Evolutionary conservation across 441 rosid genomes (phyloP).

Genomic region (Euphorbia celastroides): DNA sequence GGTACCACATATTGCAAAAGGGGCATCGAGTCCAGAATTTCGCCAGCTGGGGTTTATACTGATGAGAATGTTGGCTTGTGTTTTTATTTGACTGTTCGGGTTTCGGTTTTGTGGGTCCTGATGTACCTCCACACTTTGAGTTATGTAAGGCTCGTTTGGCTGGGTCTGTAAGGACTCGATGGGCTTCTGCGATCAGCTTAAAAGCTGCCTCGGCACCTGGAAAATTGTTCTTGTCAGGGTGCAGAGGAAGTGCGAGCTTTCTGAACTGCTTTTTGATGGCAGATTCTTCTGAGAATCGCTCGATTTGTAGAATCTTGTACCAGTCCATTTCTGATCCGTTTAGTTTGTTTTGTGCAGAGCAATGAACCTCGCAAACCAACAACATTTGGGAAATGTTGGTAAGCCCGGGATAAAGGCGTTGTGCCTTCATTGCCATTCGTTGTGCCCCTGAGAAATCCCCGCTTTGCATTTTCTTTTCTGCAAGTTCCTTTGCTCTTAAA

Average conservation of each 20-base stretch:
- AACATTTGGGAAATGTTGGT: slow-evolving; percentile 60
- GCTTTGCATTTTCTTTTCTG: slow-evolving; percentile 56
- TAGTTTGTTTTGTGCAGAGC: slow-evolving; percentile 51
- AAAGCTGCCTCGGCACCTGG: slow-evolving; percentile 96
- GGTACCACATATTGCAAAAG: slow-evolving; percentile 42
- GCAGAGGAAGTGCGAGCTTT: slow-evolving; percentile 78
- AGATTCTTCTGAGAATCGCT: slow-evolving; percentile 50
- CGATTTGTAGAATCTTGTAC: slow-evolving; percentile 85
- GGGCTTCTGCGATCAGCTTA: slow-evolving; percentile 84
- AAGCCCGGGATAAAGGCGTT: slow-evolving; percentile 48
- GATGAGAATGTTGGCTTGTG: slow-evolving; percentile 29
- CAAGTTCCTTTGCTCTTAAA: slow-evolving; percentile 61
- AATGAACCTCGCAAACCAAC: slow-evolving; percentile 81
- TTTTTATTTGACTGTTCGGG: slow-evolving; percentile 37
- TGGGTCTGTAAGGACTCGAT: slow-evolving; percentile 63
- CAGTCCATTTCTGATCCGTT: slow-evolving; percentile 67
- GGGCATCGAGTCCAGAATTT: slow-evolving; percentile 73
- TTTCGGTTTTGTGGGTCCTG: slow-evolving; percentile 29
- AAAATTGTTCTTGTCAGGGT: slow-evolving; percentile 86
- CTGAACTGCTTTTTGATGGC: slow-evolving; percentile 74
- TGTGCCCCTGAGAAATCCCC: slow-evolving; percentile 61
- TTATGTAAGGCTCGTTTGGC: slow-evolving; percentile 50
- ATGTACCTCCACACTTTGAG: slow-evolving; percentile 33
- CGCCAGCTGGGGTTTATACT: slow-evolving; percentile 25
- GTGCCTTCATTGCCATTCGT: slow-evolving; percentile 58